phyloP scores from a whole-genome alignment of 202 grass and related monocot species.

The Eragrostis tef region DNA sequence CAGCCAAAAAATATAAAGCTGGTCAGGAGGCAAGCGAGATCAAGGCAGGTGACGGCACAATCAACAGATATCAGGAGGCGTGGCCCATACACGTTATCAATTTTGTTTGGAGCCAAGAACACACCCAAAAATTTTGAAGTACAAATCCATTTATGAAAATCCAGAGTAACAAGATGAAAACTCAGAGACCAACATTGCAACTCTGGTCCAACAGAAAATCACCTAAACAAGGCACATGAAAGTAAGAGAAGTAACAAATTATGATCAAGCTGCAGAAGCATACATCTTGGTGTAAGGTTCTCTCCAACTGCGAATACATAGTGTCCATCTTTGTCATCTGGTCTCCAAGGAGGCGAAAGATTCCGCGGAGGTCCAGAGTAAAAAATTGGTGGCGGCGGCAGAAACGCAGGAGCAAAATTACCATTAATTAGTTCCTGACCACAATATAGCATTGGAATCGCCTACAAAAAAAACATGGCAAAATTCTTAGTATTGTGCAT shows the following conservation, averaged over 20 bases:
- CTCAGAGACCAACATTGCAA: not conserved
- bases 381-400: slow-evolving; percentile 63
- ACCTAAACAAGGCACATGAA: slow-evolving; percentile 26
- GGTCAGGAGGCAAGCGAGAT: not conserved
- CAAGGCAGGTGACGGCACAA: slow-evolving; percentile 11
- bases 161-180: slow-evolving; percentile 29
- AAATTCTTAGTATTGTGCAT: slow-evolving; percentile 7
- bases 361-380: slow-evolving; percentile 62
- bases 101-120: slow-evolving; percentile 1
- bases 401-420: slow-evolving; percentile 58
- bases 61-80: slow-evolving; percentile 9
- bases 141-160: not conserved
- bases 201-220: not conserved
- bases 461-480: slow-evolving; percentile 53
- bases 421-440: slow-evolving; percentile 78
- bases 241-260: slow-evolving; percentile 6
- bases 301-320: slow-evolving; percentile 87
- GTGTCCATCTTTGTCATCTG: slow-evolving; percentile 94
- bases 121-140: not conserved
- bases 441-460: slow-evolving; percentile 77
- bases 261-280: slow-evolving; percentile 32
- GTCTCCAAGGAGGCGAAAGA: slow-evolving; percentile 83
- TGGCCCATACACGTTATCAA: slow-evolving; percentile 1
- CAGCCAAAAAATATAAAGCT: slow-evolving; percentile 13
- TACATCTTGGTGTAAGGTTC: slow-evolving; percentile 94